These are phyloP conservation scores for Diaporthe helianthi DNA, from an alignment of 2,329 filamentous ascomycete species.

Conservation along the genomic window DNA sequence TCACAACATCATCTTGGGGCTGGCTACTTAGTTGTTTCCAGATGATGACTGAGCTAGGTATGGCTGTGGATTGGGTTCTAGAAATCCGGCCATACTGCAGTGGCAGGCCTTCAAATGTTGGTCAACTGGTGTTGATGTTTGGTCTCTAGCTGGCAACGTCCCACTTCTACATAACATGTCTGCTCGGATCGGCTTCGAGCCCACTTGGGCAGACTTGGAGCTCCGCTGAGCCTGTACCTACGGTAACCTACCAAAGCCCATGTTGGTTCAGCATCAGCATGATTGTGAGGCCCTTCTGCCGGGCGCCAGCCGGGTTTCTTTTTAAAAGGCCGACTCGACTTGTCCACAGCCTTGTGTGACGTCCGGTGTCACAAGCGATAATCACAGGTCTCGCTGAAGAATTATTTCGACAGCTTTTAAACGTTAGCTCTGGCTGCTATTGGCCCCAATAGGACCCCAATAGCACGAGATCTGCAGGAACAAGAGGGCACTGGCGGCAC, in stretches of 20 bases:
- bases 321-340: background rate
- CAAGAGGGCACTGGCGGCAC: background rate
- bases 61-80: background rate
- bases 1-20: background rate
- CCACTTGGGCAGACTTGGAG: no score
- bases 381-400: background rate
- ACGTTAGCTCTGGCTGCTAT: background rate
- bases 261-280: background rate
- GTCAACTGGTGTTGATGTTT: no score
- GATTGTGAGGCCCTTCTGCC: background rate
- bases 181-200: background rate
- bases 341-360: constrained; percentile 7
- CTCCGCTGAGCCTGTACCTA: no score
- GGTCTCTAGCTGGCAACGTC: no score
- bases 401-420: constrained; percentile 7
- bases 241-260: no score
- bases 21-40: background rate
- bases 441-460: background rate
- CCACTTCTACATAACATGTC: no score
- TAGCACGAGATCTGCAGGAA: constrained; percentile 30
- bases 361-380: constrained; percentile 12
- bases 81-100: background rate
- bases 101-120: no score
- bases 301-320: constrained; percentile 9
- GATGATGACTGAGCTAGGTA: no score